Percentiles rank a stretch among this genome's conserved stretches.
phyloP scores from a whole-genome alignment of 1,139 yeast species.

The Yamadazyma sp. region DNA sequence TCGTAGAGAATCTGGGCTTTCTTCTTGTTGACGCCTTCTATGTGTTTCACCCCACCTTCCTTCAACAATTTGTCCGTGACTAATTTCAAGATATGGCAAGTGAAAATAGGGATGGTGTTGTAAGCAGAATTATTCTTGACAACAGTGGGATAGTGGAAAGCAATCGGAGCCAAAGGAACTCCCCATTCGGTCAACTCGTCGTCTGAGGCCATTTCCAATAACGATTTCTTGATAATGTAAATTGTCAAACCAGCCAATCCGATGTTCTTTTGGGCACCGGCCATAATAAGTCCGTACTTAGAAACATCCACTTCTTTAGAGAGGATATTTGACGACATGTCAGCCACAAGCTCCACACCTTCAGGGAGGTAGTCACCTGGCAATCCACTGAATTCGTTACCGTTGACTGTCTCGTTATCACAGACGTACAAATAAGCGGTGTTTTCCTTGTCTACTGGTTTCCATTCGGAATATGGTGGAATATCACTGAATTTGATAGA shows the following conservation, averaged over 20 bases:
- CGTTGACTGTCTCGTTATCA: constrained; percentile 96
- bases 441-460: constrained; percentile 41
- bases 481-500: constrained; percentile 63
- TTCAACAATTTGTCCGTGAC: constrained; percentile 63
- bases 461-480: constrained; percentile 70
- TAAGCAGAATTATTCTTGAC: constrained; percentile 89
- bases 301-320: constrained; percentile 79
- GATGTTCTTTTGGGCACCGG: constrained; percentile 98
- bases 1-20: constrained; percentile 66
- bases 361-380: constrained; percentile 62
- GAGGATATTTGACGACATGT: constrained; percentile 89
- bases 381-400: constrained; percentile 71
- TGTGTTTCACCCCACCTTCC: constrained; percentile 57
- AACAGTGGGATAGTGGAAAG: constrained; percentile 82
- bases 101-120: constrained; percentile 92
- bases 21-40: constrained; percentile 54
- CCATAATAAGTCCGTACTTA: constrained; percentile 80
- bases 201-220: constrained; percentile 67
- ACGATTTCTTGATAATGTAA: constrained; percentile 79
- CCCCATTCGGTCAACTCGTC: constrained; percentile 57
- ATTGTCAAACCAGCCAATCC: constrained; percentile 95
- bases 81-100: constrained; percentile 79
- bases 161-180: constrained; percentile 82
- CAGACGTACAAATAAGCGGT: constrained; percentile 87
- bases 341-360: constrained; percentile 81